A percentile compares a stretch with the other conserved stretches of the same genome.
Evolutionary conservation across 2,329 filamentous ascomycete genomes (phyloP).

Genomic region (Ramularia endophylla): DNA sequence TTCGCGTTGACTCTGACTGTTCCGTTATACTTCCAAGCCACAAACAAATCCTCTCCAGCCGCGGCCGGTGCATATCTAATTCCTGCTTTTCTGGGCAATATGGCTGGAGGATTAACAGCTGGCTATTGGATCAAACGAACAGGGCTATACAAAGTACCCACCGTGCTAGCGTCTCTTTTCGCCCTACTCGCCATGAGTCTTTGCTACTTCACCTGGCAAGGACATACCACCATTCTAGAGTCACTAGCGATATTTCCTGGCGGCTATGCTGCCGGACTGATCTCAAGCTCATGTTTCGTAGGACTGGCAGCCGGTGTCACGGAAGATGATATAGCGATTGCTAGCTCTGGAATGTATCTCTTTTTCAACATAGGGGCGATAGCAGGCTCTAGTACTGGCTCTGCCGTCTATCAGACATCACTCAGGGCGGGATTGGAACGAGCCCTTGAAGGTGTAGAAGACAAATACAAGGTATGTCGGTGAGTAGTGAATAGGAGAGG

Average conservation of each 20-base stretch:
- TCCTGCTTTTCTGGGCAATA: constrained; percentile 62
- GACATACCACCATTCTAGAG: constrained; percentile 48
- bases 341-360: constrained; percentile 45
- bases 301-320: constrained; percentile 44
- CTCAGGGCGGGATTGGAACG: constrained; percentile 30
- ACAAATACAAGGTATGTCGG: constrained; percentile 21
- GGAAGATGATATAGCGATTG: constrained; percentile 44
- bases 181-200: constrained; percentile 48
- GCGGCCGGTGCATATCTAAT: constrained; percentile 57
- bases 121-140: constrained; percentile 54
- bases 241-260: constrained; percentile 36
- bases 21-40: constrained; percentile 65
- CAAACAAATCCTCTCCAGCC: constrained; percentile 51
- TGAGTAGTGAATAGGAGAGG: not conserved
- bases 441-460: constrained; percentile 28
- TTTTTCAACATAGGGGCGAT: constrained; percentile 39
- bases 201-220: constrained; percentile 54
- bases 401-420: constrained; percentile 33
- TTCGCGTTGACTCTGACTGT: constrained; percentile 59
- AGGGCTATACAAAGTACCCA: constrained; percentile 53
- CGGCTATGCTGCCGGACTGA: constrained; percentile 48
- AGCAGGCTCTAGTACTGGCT: constrained; percentile 35
- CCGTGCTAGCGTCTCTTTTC: constrained; percentile 46
- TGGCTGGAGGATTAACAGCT: constrained; percentile 55
- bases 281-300: constrained; percentile 44